Percentiles rank a stretch among this genome's conserved stretches.
Conservation (phyloP, 768 basidiomycete genomes). For the Cyclocybe aegerita region DNA sequence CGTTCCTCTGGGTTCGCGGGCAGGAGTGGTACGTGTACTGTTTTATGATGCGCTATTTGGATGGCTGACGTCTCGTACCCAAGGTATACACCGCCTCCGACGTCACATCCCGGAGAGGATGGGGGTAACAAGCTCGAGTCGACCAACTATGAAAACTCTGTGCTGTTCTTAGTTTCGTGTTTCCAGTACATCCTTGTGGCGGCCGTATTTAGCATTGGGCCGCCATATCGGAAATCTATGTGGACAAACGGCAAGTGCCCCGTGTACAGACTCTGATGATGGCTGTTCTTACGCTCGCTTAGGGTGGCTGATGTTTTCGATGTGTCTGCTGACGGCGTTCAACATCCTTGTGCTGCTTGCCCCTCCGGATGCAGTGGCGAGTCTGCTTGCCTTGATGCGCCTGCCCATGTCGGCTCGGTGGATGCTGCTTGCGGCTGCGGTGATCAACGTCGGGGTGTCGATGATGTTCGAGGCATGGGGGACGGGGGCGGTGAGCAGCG, state of each 20-base stretch:
- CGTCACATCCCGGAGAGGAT: constrained; percentile 40
- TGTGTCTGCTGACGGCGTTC: constrained; percentile 67
- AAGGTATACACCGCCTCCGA: constrained; percentile 79
- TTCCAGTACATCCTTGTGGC: constrained; percentile 99
- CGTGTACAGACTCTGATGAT: not conserved
- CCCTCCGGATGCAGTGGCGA: constrained; percentile 58
- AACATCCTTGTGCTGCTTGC: constrained; percentile 75
- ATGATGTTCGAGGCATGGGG: constrained; percentile 80
- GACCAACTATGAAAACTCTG: constrained; percentile 89
- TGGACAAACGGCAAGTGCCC: constrained; percentile 82
- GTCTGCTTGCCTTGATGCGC: constrained; percentile 74
- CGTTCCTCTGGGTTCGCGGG: constrained; percentile 82
- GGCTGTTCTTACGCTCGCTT: constrained; percentile 8
- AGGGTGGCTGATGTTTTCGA: constrained; percentile 83
- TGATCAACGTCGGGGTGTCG: constrained; percentile 69
- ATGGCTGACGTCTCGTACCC: not conserved
- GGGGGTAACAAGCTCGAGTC: constrained; percentile 76
- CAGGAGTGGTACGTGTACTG: constrained; percentile 73
- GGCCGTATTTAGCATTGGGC: constrained; percentile 96
- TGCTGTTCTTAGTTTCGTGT: constrained; percentile 89
- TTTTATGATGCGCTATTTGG: not conserved
- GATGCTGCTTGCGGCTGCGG: constrained; percentile 65
- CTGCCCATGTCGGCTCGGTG: constrained; percentile 69
- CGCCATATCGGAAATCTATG: constrained; percentile 93
- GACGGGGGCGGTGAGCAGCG: constrained; percentile 51